Evolutionary conservation across 345 rosid species (phyloP).

Genomic region (Noccaea bulbosa): DNA sequence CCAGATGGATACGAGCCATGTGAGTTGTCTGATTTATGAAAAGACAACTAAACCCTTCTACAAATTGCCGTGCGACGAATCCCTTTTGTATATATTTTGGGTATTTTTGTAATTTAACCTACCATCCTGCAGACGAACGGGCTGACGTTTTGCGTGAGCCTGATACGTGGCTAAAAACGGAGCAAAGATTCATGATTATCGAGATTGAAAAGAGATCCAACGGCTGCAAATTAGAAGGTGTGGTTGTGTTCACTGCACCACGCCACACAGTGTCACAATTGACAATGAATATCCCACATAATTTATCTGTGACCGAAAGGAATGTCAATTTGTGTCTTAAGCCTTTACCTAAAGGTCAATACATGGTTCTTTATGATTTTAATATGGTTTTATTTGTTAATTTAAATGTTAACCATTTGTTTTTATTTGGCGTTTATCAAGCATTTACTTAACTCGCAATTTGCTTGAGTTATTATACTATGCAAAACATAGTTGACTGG

Average conservation of each 20-base stretch:
- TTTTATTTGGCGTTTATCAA: slow-evolving; percentile 2
- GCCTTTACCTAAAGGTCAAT: slow-evolving; percentile 39
- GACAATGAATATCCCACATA: slow-evolving; percentile 16
- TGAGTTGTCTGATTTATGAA: not conserved
- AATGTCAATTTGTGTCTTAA: slow-evolving; percentile 37
- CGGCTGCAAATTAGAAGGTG: slow-evolving; percentile 4
- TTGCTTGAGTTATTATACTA: slow-evolving; percentile 6
- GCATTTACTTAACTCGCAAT: slow-evolving; percentile 11
- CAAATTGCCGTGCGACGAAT: not conserved
- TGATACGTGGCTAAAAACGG: slow-evolving; percentile 4
- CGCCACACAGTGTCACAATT: not conserved
- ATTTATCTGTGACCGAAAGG: slow-evolving; percentile 11
- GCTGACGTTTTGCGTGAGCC: slow-evolving; percentile 17
- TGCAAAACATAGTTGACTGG: not conserved
- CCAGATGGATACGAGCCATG: slow-evolving; percentile 23
- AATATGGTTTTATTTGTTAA: not conserved
- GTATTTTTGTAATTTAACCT: slow-evolving; percentile 10
- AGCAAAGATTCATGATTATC: not conserved
- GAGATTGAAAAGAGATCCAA: slow-evolving; percentile 4
- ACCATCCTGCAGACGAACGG: slow-evolving; percentile 21
- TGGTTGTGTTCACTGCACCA: slow-evolving; percentile 5
- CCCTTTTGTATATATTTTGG: not conserved
- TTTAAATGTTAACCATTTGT: slow-evolving; percentile 4
- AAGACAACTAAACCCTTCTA: slow-evolving; percentile 18
- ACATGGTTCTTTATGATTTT: slow-evolving; percentile 20